Evolutionary conservation across 768 basidiomycete genomes (phyloP).

Genomic region (Melanogaster broomeanus): DNA sequence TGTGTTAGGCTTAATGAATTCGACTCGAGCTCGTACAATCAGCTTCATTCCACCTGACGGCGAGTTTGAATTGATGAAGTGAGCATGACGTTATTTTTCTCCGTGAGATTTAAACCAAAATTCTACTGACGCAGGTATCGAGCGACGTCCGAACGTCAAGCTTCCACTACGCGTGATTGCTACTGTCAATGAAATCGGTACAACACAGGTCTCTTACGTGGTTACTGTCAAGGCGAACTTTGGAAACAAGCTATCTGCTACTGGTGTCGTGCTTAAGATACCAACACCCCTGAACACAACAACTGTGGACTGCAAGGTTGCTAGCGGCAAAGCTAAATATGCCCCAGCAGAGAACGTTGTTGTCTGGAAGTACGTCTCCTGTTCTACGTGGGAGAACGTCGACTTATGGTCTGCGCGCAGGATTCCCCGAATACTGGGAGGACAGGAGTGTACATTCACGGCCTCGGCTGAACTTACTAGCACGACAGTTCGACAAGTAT

Average conservation of each 20-base stretch:
- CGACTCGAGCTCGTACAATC: slow-evolving; percentile 89
- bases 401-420: slow-evolving; percentile 42
- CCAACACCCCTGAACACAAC: slow-evolving; percentile 97
- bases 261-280: slow-evolving; percentile 89
- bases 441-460: slow-evolving; percentile 83
- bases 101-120: slow-evolving; percentile 2
- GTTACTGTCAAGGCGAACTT: slow-evolving; percentile 89
- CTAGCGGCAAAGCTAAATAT: slow-evolving; percentile 95
- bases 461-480: slow-evolving; percentile 82
- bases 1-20: slow-evolving; percentile 96
- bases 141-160: slow-evolving; percentile 93
- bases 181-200: slow-evolving; percentile 91
- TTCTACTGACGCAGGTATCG: slow-evolving; percentile 67
- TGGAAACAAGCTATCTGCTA: slow-evolving; percentile 88
- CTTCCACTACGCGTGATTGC: slow-evolving; percentile 88
- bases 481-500: slow-evolving; percentile 91
- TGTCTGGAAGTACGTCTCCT: slow-evolving; percentile 87
- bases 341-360: slow-evolving; percentile 95
- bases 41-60: slow-evolving; percentile 98
- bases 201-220: slow-evolving; percentile 87
- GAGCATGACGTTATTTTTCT: slow-evolving; percentile 25
- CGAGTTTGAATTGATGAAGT: slow-evolving; percentile 98
- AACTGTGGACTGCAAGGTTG: slow-evolving; percentile 87
- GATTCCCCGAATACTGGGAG: slow-evolving; percentile 90
- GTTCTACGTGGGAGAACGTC: neutral